Base-by-base conservation (phyloP, 1,139 yeast genomes). In the Sugiyamaella sp. region DNA sequence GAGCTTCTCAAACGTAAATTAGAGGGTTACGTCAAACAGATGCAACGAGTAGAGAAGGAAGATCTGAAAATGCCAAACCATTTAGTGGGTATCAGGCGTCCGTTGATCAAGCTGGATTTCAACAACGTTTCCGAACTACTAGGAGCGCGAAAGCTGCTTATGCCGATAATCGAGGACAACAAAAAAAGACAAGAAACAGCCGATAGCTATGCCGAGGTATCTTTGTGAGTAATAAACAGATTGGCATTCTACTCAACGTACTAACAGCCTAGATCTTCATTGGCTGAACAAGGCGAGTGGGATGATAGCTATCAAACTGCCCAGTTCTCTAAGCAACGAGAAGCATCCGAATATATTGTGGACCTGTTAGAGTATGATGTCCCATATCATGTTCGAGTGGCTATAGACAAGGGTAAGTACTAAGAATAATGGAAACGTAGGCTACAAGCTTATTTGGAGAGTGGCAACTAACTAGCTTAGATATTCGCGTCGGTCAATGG, bases 401-500 rank as follows among this genome's bases (percentile, higher is more conserved):
- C 97, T 16, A 95, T 95, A 27, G 99, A 95, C 70, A 80, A 80
- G 57, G 78, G 65, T 62, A 52, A 39, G 61, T 17, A n/a, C n/a
- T n/a, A n/a, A n/a, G n/a, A n/a, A n/a, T n/a, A n/a, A n/a, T n/a
- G n/a, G n/a, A n/a, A n/a, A n/a, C n/a, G n/a, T n/a, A n/a, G n/a
- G n/a, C n/a, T n/a, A n/a, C n/a, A n/a, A n/a, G n/a, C n/a, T n/a
- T n/a, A n/a, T n/a, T n/a, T n/a, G n/a, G n/a, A n/a, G n/a, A n/a
- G n/a, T n/a, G n/a, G n/a, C n/a, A n/a, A 29, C 53, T 50, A 45
- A 38, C 46, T 21, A 9, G n/a, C 25, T n/a, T 25, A 52, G 74
- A 89, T 62, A 76, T 93, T 41, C 77, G 99, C 60, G 95, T 91
- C 4, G 99, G 99, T 16, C 91, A 91, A 71, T 95, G 99, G 99